Base-by-base conservation (phyloP, 495 filamentous ascomycete genomes). In the Penicillium desertorum region DNA sequence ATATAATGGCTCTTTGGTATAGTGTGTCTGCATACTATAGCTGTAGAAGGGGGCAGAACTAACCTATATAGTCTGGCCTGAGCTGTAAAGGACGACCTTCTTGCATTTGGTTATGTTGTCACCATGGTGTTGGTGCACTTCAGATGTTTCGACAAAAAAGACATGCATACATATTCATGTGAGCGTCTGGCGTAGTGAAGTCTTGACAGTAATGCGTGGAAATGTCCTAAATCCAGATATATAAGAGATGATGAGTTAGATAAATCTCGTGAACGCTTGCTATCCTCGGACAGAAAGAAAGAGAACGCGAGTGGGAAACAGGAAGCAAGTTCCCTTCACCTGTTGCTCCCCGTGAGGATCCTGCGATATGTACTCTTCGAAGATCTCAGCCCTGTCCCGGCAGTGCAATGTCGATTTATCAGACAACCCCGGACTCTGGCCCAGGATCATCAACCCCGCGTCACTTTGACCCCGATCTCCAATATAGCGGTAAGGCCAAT, bases 401-500 rank as follows among this genome's bases (percentile, higher is more conserved):
- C 20, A 45, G 25, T 46, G 16, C 25, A 46, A 46, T 22, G 12
- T 19, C 45, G 14, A 46, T 25, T 16, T 45, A 16, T 14, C 43
- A 12, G 43, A 32, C 20, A 43, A 37, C 41, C 27, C 42, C 41
- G 1, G 34, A 37, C 34, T 46, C 9, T 17, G 44, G 16, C 45
- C n/a, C 45, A n/a, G 5, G n/a, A 32, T 29, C 25, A 1, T 27
- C 22, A 5, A 14, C 22, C 22, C 22, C 41, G 17, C 17, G 5
- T 25, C 19, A 14, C 10, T 20, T 45, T 45, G 43, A 4, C 20
- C 43, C 22, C 20, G 5, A 25, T 20, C 20, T n/a, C 27, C 25
- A 23, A 46, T 36, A 36, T 55, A 32, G 52, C 52, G 52, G 52
- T 55, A 44, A 46, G 43, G 20, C 52, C 34, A n/a, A 55, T 55